phyloP scores from a whole-genome alignment of 73 alveolate species.

The Paramecium sonneborni region DNA sequence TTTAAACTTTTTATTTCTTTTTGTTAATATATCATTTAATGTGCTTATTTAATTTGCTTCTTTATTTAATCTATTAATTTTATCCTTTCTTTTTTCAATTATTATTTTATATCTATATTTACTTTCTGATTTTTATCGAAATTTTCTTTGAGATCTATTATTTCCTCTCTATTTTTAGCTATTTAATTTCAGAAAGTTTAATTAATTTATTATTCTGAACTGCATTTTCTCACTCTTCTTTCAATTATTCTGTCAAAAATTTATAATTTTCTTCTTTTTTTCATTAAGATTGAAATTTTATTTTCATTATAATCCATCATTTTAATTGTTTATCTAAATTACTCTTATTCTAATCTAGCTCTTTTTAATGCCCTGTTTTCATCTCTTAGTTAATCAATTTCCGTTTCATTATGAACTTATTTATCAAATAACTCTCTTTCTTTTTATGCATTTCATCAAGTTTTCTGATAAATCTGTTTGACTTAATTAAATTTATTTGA shows the following conservation, averaged over 20 bases:
- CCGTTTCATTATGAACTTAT: slow-evolving; percentile 35
- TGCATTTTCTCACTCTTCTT: slow-evolving; percentile 27
- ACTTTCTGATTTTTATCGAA: not conserved
- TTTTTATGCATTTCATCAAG: not conserved
- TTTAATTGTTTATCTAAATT: slow-evolving; percentile 50
- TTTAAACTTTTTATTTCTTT: slow-evolving; percentile 37
- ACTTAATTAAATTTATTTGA: not conserved
- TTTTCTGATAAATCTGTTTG: not conserved
- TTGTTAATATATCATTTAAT: slow-evolving; percentile 12
- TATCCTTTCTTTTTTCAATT: slow-evolving; percentile 41
- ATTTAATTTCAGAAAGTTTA: not conserved
- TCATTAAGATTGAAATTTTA: not conserved
- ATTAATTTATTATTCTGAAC: slow-evolving; percentile 39
- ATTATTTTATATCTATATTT: slow-evolving; percentile 35
- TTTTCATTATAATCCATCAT: slow-evolving; percentile 51
- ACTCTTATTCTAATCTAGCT: slow-evolving; percentile 30
- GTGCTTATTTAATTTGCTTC: not conserved
- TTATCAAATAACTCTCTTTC: slow-evolving; percentile 34
- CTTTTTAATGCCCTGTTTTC: not conserved
- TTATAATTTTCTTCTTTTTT: slow-evolving; percentile 50
- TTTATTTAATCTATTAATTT: slow-evolving; percentile 25
- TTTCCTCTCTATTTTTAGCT: slow-evolving; percentile 24
- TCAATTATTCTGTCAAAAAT: not conserved
- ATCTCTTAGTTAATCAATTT: slow-evolving; percentile 5
- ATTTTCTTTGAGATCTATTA: not conserved